Conservation (phyloP, 257 asterid species). For the Ocimum tenuiflorum region DNA sequence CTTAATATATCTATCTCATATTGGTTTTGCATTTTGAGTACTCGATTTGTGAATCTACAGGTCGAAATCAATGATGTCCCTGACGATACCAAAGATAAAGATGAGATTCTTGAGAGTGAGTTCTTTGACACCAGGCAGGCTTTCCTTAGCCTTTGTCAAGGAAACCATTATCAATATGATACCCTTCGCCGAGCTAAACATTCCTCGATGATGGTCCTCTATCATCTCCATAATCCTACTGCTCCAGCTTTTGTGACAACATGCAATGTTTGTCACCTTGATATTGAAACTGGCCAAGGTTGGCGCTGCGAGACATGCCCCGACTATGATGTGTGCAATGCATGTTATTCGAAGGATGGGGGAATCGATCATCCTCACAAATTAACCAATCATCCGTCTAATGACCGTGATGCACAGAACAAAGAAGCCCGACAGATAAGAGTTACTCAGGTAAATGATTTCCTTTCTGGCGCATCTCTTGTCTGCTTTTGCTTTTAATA, state of each 20-base stretch:
- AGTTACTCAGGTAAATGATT: conserved; percentile 61
- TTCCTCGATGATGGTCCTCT: conserved; percentile 99
- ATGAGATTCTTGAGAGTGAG: conserved; percentile 94
- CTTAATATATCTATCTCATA: neutral
- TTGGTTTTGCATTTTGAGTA: conserved; percentile 8
- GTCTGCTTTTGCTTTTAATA: neutral
- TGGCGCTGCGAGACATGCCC: conserved; percentile 97
- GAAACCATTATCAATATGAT: conserved; percentile 96
- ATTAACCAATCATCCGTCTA: conserved; percentile 77
- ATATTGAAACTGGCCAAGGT: conserved; percentile 92
- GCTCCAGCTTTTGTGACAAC: conserved; percentile 90
- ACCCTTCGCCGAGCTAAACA: conserved; percentile 98
- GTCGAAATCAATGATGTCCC: conserved; percentile 56
- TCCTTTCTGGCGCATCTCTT: neutral
- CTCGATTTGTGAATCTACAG: conserved; percentile 37
- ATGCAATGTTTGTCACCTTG: conserved; percentile 72
- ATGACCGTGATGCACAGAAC: conserved; percentile 88
- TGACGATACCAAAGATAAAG: conserved; percentile 76
- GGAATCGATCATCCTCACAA: conserved; percentile 82
- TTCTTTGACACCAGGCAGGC: conserved; percentile 98
- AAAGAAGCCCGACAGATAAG: conserved; percentile 91
- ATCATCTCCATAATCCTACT: conserved; percentile 96
- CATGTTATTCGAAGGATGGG: conserved; percentile 78
- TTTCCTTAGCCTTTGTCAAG: conserved; percentile 92
- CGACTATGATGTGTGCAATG: conserved; percentile 80